phyloP scores from a whole-genome alignment of 441 rosid genomes.

The Corymbia citriodora region DNA sequence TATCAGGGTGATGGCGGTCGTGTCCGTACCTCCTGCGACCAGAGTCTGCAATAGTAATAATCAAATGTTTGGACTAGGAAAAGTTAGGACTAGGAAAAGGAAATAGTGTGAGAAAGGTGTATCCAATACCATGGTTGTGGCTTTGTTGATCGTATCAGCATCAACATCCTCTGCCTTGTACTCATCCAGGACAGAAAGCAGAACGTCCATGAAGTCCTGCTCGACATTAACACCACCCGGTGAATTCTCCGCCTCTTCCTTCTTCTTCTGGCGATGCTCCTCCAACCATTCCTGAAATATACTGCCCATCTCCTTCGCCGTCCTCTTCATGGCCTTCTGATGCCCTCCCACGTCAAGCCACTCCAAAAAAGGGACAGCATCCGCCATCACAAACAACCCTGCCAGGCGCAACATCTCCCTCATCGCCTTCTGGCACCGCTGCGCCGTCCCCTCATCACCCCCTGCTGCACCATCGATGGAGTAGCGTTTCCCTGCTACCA shows the following conservation, averaged over 20 bases:
- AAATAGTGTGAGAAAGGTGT: not conserved
- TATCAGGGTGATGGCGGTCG: slow-evolving; percentile 4
- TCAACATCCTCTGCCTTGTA: slow-evolving; percentile 17
- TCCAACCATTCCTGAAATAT: slow-evolving; percentile 31
- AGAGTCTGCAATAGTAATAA: slow-evolving; percentile 5
- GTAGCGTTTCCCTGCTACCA: slow-evolving; percentile 33
- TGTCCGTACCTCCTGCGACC: slow-evolving; percentile 18
- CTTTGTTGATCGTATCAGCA: slow-evolving; percentile 29
- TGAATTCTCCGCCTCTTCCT: not conserved
- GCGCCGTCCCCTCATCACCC: slow-evolving; percentile 10
- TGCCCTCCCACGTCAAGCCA: slow-evolving; percentile 50
- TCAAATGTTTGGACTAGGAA: not conserved
- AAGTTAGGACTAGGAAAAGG: not conserved
- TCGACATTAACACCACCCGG: not conserved
- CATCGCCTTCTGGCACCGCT: slow-evolving; percentile 18
- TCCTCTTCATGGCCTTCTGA: slow-evolving; percentile 41
- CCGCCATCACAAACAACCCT: slow-evolving; percentile 27
- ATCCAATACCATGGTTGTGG: slow-evolving; percentile 27
- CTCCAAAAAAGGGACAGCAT: slow-evolving; percentile 36
- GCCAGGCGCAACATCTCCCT: slow-evolving; percentile 24
- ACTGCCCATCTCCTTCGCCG: slow-evolving; percentile 26
- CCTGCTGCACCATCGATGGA: not conserved
- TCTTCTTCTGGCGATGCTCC: slow-evolving; percentile 19
- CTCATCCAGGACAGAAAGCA: slow-evolving; percentile 24
- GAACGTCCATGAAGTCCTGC: slow-evolving; percentile 37